Evolutionary conservation across 768 basidiomycete species (phyloP).

Genomic region (Tricholoma saponaceum): DNA sequence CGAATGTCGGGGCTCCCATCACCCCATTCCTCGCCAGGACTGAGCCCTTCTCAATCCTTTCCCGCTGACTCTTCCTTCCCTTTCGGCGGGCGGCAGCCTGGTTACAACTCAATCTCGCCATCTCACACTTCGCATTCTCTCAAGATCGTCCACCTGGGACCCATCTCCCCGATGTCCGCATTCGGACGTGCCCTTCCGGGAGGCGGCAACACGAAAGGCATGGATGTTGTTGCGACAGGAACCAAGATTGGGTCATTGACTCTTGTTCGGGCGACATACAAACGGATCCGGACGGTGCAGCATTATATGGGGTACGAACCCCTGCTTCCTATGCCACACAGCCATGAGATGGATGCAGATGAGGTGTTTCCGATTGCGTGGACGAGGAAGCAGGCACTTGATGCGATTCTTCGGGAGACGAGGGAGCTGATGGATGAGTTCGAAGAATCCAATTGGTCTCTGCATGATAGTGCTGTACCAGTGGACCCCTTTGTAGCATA

Average conservation of each 20-base stretch:
- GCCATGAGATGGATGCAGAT: constrained; percentile 25
- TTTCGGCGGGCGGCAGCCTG: constrained; percentile 34
- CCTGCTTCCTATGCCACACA: constrained; percentile 44
- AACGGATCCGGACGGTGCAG: constrained; percentile 59
- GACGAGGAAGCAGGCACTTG: constrained; percentile 50
- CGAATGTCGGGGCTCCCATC: constrained; percentile 40
- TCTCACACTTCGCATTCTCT: constrained; percentile 31
- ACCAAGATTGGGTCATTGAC: constrained; percentile 45
- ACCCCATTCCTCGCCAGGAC: constrained; percentile 41
- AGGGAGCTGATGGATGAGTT: constrained; percentile 59
- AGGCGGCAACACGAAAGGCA: constrained; percentile 16
- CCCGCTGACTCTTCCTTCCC: constrained; percentile 15
- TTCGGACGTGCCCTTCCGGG: constrained; percentile 30
- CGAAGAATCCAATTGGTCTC: constrained; percentile 28
- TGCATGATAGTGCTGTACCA: constrained; percentile 26
- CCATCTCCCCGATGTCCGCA: constrained; percentile 34
- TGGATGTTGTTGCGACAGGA: constrained; percentile 27
- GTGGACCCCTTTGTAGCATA: constrained; percentile 15
- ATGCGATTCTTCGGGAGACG: constrained; percentile 50
- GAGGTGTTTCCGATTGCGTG: constrained; percentile 40
- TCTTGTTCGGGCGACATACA: constrained; percentile 56
- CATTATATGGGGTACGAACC: constrained; percentile 57
- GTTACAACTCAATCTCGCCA: constrained; percentile 34
- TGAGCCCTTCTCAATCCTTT: constrained; percentile 30
- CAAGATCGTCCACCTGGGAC: constrained; percentile 60